These are phyloP conservation scores for Dactylorhiza incarnata DNA, from an alignment of 106 monocot genomes.

Conservation along the genomic window DNA sequence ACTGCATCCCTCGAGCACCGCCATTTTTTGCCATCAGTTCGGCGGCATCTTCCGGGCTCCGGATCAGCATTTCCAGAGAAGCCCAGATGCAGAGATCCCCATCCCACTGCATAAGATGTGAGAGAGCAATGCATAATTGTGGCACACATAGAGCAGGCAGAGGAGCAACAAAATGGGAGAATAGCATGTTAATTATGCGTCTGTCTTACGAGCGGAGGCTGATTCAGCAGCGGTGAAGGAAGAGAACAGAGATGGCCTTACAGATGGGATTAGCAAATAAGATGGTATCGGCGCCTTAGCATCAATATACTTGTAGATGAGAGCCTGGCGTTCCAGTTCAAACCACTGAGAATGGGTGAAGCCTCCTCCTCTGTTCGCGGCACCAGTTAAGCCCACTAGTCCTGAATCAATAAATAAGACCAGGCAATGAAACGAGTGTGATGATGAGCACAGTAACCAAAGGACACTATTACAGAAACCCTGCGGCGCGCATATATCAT, in stretches of 20 bases:
- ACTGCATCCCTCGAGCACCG: conserved; percentile 56
- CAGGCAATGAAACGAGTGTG: neutral
- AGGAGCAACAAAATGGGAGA: too few relatives aligned
- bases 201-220: neutral
- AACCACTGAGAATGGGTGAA: conserved; percentile 92
- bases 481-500: too few relatives aligned
- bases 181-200: too few relatives aligned
- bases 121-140: too few relatives aligned
- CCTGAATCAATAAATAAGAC: neutral
- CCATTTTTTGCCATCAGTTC: conserved; percentile 80
- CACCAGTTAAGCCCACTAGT: neutral
- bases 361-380: conserved; percentile 43
- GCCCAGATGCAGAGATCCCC: neutral
- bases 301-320: conserved; percentile 87
- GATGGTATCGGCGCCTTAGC: conserved; percentile 64
- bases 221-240: neutral
- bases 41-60: conserved; percentile 62
- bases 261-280: conserved; percentile 45
- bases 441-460: neutral
- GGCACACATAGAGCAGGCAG: too few relatives aligned
- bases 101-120: neutral
- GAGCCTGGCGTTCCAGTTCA: conserved; percentile 81
- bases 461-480: too few relatives aligned
- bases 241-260: neutral
- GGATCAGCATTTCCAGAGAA: conserved; percentile 16